These are phyloP conservation scores for Trichodelitschia bisporula DNA, from an alignment of 495 filamentous ascomycete genomes.

Conservation along the genomic window DNA sequence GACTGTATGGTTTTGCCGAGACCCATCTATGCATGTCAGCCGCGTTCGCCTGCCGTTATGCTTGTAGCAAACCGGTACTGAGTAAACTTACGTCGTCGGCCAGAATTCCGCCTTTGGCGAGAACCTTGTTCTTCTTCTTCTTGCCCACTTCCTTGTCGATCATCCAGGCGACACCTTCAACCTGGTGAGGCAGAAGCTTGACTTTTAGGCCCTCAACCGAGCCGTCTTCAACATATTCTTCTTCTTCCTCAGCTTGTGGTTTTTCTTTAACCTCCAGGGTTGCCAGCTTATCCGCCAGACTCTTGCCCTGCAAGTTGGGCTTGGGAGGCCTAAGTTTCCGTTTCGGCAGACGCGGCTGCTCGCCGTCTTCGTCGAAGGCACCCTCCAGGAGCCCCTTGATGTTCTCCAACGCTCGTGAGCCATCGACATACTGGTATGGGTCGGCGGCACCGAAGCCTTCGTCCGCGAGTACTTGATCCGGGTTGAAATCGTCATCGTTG, in stretches of 20 bases:
- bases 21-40: constrained; percentile 37
- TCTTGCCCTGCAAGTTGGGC: constrained; percentile 18
- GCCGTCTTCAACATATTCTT: constrained; percentile 46
- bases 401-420: constrained; percentile 52
- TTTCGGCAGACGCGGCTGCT: constrained; percentile 21
- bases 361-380: constrained; percentile 62
- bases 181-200: constrained; percentile 72
- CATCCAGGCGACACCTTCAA: constrained; percentile 88
- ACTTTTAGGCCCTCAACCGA: constrained; percentile 67
- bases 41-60: no score
- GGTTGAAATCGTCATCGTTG: constrained; percentile 16
- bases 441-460: constrained; percentile 21
- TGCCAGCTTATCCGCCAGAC: constrained; percentile 33
- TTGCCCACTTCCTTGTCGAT: constrained; percentile 61
- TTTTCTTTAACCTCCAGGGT: constrained; percentile 27
- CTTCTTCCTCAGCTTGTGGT: constrained; percentile 27
- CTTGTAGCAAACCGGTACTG: no score
- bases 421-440: constrained; percentile 46
- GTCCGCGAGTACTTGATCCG: constrained; percentile 14
- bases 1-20: constrained; percentile 70
- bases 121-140: constrained; percentile 44
- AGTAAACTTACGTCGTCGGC: constrained; percentile 37
- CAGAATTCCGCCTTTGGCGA: constrained; percentile 68
- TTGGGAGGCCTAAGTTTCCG: not conserved
- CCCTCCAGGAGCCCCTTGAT: constrained; percentile 76